A percentile compares a stretch with the other conserved stretches of the same genome.
These are phyloP conservation scores for Aspergillus tanneri DNA, from an alignment of 2,329 filamentous ascomycete genomes.

Conservation along the genomic window DNA sequence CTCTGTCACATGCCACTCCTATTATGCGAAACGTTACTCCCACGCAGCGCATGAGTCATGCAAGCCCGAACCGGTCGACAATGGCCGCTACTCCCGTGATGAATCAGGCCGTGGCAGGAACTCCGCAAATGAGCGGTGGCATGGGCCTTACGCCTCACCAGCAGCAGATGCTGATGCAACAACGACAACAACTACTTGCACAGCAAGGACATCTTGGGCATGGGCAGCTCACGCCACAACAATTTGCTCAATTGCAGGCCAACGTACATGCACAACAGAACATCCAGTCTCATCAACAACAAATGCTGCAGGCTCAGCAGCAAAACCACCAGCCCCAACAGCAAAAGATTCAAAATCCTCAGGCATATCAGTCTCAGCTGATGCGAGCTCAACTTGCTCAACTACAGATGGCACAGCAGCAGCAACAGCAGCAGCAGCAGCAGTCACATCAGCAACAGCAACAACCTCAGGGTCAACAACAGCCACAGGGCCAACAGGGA, in stretches of 20 bases:
- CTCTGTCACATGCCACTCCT: constrained; percentile 48
- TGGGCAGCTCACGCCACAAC: constrained; percentile 41
- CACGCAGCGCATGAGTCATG: constrained; percentile 47
- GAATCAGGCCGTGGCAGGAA: constrained; percentile 43
- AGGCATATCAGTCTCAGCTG: constrained; percentile 40
- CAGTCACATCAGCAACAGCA: constrained; percentile 28
- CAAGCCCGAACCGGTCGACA: constrained; percentile 44
- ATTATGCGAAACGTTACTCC: constrained; percentile 50
- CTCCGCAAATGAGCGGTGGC: constrained; percentile 39
- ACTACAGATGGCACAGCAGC: constrained; percentile 40
- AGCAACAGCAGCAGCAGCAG: constrained; percentile 28
- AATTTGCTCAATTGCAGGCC: constrained; percentile 44
- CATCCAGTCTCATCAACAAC: constrained; percentile 44
- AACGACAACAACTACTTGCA: constrained; percentile 40
- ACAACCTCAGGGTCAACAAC: constrained; percentile 31
- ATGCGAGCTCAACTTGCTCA: constrained; percentile 41
- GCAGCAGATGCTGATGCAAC: constrained; percentile 40
- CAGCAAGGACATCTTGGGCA: constrained; percentile 38
- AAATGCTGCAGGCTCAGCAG: constrained; percentile 39
- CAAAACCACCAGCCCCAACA: constrained; percentile 34
- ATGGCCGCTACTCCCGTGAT: constrained; percentile 48
- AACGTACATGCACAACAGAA: constrained; percentile 49
- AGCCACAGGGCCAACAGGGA: constrained; percentile 22
- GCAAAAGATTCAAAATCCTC: constrained; percentile 30
- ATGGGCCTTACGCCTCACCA: constrained; percentile 43